These are phyloP conservation scores for Taphrina communis DNA, from an alignment of 1,139 yeast species.

Conservation along the genomic window DNA sequence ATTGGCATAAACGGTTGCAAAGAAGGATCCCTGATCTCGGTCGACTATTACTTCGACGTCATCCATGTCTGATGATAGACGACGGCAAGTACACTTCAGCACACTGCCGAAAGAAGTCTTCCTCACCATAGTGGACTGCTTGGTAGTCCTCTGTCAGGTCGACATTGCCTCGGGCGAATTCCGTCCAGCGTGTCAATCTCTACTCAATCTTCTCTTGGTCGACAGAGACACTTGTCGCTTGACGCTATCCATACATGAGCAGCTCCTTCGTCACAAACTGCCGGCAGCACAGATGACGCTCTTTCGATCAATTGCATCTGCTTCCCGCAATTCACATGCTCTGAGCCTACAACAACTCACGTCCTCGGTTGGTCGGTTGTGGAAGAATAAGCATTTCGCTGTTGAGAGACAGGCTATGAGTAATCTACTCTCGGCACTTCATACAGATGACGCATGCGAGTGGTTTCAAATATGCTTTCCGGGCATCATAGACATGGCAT, in stretches of 20 bases:
- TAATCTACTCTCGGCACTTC: constrained; percentile 2
- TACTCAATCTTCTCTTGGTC: neutral
- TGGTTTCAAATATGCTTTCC: constrained; percentile 17
- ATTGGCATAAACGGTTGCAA: no score
- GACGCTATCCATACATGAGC: neutral
- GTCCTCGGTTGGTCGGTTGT: neutral
- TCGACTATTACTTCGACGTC: neutral
- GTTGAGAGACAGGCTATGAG: constrained; percentile 5
- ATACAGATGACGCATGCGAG: constrained; percentile 3
- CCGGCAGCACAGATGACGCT: constrained; percentile 13
- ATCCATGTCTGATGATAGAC: neutral
- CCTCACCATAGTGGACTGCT: constrained; percentile 1
- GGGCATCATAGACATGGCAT: constrained; percentile 5
- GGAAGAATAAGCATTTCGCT: neutral
- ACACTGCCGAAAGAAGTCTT: constrained; percentile 9
- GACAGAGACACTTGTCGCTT: neutral
- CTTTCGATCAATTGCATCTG: constrained; percentile 10
- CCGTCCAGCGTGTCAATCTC: constrained; percentile 11
- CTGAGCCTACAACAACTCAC: neutral
- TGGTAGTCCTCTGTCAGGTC: constrained; percentile 3
- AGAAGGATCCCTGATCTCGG: neutral
- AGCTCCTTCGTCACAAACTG: neutral
- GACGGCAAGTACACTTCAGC: neutral
- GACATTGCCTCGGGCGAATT: constrained; percentile 6
- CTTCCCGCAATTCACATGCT: constrained; percentile 8